Evolutionary conservation across 2,329 filamentous ascomycete genomes (phyloP), one percentile per base, ranked within the genome.

Genomic region (Diatrype stigma): DNA sequence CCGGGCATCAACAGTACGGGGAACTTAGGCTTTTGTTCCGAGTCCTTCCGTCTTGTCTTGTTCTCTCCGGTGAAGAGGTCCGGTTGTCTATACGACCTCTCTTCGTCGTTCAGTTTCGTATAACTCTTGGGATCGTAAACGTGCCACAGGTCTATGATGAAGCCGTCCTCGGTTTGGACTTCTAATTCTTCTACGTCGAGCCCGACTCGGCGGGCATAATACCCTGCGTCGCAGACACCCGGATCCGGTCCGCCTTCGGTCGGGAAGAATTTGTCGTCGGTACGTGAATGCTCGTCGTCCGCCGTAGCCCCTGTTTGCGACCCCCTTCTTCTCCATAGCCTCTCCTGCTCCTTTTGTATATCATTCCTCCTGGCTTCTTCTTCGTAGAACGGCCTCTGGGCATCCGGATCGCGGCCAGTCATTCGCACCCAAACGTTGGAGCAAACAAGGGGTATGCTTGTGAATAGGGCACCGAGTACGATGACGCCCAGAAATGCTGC

Each of bases 81-180:
- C 0, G 88, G 85, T 0, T 81, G 81, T 3, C 80, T 77, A 16
- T 80, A 70, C 1, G 73, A 65, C 19, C 81, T 75, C 34, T 83
- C 72, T 1, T 75, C 68, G 1, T 74, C 66, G 0, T 73, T 62
- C 4, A 79, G 67, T 1, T 78, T 76, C 0, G 73, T 75, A 63
- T 90, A 86, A 53, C 93, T 87, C 46, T 78, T 80, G 0, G 93
- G 93, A 56, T 96, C 87, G 66, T 89, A 96, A 23, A 96, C 78
- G 67, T 96, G 93, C 86, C 89, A 96, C 1, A 96, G 76, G 21
- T 88, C 84, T 55, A 96, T 87, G 44, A 96, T 82, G 65, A 96
- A 96, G 1, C 92, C 92, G 62, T 97, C 93, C 66, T 96, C 92
- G 0, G 93, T 96, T 67, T 96, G 87, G 0, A 96, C 91, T 46